Percentiles rank a stretch among this genome's conserved stretches.
Evolutionary conservation across 805 yeast genomes (phyloP).

Genomic region (Candida arabinofermentans): DNA sequence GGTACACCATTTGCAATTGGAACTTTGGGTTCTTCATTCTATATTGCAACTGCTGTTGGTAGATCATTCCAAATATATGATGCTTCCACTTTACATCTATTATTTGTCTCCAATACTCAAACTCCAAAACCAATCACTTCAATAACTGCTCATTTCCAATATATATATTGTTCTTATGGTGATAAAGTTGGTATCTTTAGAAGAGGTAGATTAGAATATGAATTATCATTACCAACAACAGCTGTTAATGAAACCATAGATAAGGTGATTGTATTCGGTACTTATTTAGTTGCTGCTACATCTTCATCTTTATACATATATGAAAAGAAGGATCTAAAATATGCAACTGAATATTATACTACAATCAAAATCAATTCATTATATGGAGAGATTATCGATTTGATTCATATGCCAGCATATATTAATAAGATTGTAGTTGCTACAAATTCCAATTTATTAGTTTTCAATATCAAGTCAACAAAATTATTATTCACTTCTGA

Average conservation of each 20-base stretch:
- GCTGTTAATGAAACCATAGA: constrained; percentile 33
- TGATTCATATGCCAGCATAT: constrained; percentile 86
- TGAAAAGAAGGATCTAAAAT: constrained; percentile 36
- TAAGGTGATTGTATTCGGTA: constrained; percentile 69
- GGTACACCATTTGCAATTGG: constrained; percentile 84
- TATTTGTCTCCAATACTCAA: constrained; percentile 81
- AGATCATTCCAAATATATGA: constrained; percentile 89
- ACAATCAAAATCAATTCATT: constrained; percentile 52
- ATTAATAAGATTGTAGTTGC: constrained; percentile 83
- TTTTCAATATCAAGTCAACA: constrained; percentile 76
- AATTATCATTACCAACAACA: constrained; percentile 27
- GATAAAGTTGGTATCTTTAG: constrained; percentile 70
- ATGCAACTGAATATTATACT: constrained; percentile 65
- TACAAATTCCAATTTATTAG: constrained; percentile 56
- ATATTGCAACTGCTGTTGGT: constrained; percentile 88
- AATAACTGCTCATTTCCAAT: constrained; percentile 76
- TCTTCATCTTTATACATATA: constrained; percentile 28
- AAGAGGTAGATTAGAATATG: constrained; percentile 66
- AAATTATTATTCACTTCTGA: constrained; percentile 51
- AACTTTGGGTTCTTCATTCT: constrained; percentile 80
- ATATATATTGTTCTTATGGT: constrained; percentile 75
- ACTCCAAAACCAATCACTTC: constrained; percentile 67
- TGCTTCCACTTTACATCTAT: constrained; percentile 75
- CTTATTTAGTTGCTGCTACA: constrained; percentile 60
- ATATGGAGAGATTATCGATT: constrained; percentile 67